Evolutionary conservation across 2,329 filamentous ascomycete species (phyloP), one percentile per base, ranked within the genome.

Genomic region (Fusarium globosum): DNA sequence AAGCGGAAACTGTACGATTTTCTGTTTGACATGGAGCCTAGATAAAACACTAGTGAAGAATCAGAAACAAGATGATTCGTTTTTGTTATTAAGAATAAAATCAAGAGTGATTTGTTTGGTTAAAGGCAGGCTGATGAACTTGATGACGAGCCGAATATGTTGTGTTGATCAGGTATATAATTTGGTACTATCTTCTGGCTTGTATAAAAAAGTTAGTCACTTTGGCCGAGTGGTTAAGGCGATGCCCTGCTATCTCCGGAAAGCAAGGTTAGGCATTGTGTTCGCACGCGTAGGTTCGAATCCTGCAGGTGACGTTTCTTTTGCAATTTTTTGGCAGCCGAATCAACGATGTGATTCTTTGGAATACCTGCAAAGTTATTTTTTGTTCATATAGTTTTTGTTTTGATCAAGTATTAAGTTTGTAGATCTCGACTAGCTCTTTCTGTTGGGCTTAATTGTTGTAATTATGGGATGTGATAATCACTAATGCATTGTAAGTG

Each of bases 261-360:
- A 18, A 69, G 52, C 67, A 65, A 52, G 33, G n/a, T 26, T 53
- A 69, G 67, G 67, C 67, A 69, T 69, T 69, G 67, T 69, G 46
- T 69, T 69, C 67, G 67, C 46, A 69, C 67, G 67, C 67, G 67
- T 69, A 69, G 67, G 67, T 69, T 69, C 67, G 67, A 69, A 69
- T 69, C 67, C 67, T 69, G 67, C 67, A 53, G 67, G 55, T 69
- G 67, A 58, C 67, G 67, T 21, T 58, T 15, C 4, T 49, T 69
- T 69, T 69, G 51, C 20, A n/a, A 1, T 8, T 10, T 28, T 28
- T n/a, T 35, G 3, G 1, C 4, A 10, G 11, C 10, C 4, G 3
- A 35, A 14, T n/a, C 4, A 5, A 16, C 16, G 3, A 33, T 9
- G 6, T 11, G 6, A 20, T 20, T 30, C 3, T 38, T 2, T 16